These are phyloP conservation scores for Antarctomyces pellizariae DNA, from an alignment of 495 filamentous ascomycete genomes.

Conservation along the genomic window DNA sequence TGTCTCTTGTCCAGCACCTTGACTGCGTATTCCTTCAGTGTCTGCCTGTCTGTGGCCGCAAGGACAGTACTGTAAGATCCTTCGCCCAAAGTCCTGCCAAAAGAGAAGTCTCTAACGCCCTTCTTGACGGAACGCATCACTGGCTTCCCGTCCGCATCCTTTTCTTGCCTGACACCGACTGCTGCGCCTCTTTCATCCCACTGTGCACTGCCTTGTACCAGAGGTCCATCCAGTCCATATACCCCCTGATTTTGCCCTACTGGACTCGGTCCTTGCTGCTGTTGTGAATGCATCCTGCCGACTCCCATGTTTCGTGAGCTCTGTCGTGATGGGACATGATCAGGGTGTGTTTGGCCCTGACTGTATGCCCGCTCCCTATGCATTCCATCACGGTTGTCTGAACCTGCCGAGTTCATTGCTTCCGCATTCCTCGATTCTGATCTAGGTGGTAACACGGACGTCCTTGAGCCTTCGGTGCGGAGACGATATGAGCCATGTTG, in stretches of 20 bases:
- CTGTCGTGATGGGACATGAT: conserved; percentile 36
- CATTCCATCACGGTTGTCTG: conserved; percentile 44
- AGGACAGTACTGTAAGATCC: conserved; percentile 96
- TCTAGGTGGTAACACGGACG: conserved; percentile 30
- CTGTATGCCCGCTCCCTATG: conserved; percentile 45
- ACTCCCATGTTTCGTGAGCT: conserved; percentile 38
- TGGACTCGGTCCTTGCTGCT: neutral
- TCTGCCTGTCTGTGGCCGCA: conserved; percentile 85
- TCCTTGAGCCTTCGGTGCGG: conserved; percentile 38
- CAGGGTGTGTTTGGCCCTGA: conserved; percentile 28
- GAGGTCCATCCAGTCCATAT: conserved; percentile 40
- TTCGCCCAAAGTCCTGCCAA: conserved; percentile 79
- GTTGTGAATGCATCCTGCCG: conserved; percentile 7
- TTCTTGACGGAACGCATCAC: conserved; percentile 77
- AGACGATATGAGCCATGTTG: conserved; percentile 30
- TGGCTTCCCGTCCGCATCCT: conserved; percentile 62
- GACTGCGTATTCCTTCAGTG: conserved; percentile 88
- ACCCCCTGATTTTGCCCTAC: conserved; percentile 15
- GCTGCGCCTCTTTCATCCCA: conserved; percentile 91
- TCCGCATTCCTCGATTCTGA: conserved; percentile 37
- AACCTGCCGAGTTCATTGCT: conserved; percentile 34
- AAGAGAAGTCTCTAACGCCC: conserved; percentile 89
- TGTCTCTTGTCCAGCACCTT: conserved; percentile 97
- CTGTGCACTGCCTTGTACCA: conserved; percentile 55
- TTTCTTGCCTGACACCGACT: conserved; percentile 50